Conservation (phyloP, 2,329 filamentous ascomycete genomes). For the Ramichloridium luteum region DNA sequence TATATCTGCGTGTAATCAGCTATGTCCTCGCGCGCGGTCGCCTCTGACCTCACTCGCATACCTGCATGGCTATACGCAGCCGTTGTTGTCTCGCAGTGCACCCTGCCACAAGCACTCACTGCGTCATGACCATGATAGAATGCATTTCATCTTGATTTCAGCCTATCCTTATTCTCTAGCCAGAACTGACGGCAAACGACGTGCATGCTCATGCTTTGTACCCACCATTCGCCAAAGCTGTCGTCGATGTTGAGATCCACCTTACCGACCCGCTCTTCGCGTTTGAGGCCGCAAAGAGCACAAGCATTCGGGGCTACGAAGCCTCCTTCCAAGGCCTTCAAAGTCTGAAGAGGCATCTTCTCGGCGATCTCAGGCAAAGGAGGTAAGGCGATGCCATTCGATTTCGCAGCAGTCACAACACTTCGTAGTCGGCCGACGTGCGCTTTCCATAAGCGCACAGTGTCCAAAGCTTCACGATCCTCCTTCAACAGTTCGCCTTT, state of each 20-base stretch:
- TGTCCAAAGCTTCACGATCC: slow-evolving; percentile 71
- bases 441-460: slow-evolving; percentile 61
- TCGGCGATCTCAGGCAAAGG: slow-evolving; percentile 59
- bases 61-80: too few relatives aligned
- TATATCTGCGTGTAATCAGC: too few relatives aligned
- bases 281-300: slow-evolving; percentile 73
- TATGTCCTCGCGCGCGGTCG: too few relatives aligned
- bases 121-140: too few relatives aligned
- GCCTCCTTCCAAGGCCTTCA: slow-evolving; percentile 51
- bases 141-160: slow-evolving; percentile 55
- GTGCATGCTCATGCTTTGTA: slow-evolving; percentile 49
- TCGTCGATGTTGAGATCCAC: slow-evolving; percentile 69
- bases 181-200: slow-evolving; percentile 68
- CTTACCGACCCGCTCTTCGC: slow-evolving; percentile 69
- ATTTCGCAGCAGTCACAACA: slow-evolving; percentile 53
- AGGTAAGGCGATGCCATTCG: slow-evolving; percentile 21
- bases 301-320: slow-evolving; percentile 64
- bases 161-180: slow-evolving; percentile 57
- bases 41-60: too few relatives aligned
- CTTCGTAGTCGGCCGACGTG: slow-evolving; percentile 64
- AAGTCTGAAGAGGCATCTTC: slow-evolving; percentile 53
- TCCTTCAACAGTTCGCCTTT: slow-evolving; percentile 72
- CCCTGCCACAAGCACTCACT: too few relatives aligned
- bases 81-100: too few relatives aligned
- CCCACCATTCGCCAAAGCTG: slow-evolving; percentile 95